A percentile compares a stretch with the other conserved stretches of the same genome.
phyloP scores from a whole-genome alignment of 2,329 filamentous ascomycete genomes.

The Penicillium sclerotiorum region DNA sequence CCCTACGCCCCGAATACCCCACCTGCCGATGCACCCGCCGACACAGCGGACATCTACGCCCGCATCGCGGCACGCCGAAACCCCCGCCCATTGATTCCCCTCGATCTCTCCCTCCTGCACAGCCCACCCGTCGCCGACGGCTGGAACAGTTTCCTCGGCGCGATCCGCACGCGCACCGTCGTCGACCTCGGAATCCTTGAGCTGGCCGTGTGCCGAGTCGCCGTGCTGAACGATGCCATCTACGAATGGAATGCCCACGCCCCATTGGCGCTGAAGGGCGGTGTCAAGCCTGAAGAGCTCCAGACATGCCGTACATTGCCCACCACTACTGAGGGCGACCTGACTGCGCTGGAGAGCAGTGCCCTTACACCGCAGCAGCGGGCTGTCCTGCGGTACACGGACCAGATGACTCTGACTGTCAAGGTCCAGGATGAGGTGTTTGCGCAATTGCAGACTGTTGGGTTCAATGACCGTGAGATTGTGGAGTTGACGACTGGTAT shows the following conservation, averaged over 20 bases:
- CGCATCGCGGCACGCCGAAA: slow-evolving; percentile 34
- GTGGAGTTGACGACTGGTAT: slow-evolving; percentile 85
- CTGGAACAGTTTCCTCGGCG: slow-evolving; percentile 60
- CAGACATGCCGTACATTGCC: slow-evolving; percentile 58
- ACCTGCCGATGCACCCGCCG: slow-evolving; percentile 21
- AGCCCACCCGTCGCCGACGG: slow-evolving; percentile 74
- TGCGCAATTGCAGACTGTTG: slow-evolving; percentile 55
- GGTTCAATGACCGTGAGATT: slow-evolving; percentile 72
- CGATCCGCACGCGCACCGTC: slow-evolving; percentile 55
- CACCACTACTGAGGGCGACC: slow-evolving; percentile 39
- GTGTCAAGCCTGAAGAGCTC: slow-evolving; percentile 45
- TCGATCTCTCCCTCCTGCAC: slow-evolving; percentile 78
- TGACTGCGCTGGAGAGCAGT: slow-evolving; percentile 35
- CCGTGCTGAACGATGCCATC: slow-evolving; percentile 76
- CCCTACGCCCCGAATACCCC: slow-evolving; percentile 28
- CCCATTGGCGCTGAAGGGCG: slow-evolving; percentile 58
- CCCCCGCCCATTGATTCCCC: slow-evolving; percentile 70
- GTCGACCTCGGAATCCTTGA: slow-evolving; percentile 63
- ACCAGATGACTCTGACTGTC: slow-evolving; percentile 79
- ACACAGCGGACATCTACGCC: slow-evolving; percentile 29
- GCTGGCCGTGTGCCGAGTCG: slow-evolving; percentile 77
- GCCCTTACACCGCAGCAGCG: slow-evolving; percentile 62
- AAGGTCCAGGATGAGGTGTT: slow-evolving; percentile 70
- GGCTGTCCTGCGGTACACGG: slow-evolving; percentile 71
- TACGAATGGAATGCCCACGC: slow-evolving; percentile 85